Conservation (phyloP, 805 yeast species). For the Danielia oregonensis region DNA sequence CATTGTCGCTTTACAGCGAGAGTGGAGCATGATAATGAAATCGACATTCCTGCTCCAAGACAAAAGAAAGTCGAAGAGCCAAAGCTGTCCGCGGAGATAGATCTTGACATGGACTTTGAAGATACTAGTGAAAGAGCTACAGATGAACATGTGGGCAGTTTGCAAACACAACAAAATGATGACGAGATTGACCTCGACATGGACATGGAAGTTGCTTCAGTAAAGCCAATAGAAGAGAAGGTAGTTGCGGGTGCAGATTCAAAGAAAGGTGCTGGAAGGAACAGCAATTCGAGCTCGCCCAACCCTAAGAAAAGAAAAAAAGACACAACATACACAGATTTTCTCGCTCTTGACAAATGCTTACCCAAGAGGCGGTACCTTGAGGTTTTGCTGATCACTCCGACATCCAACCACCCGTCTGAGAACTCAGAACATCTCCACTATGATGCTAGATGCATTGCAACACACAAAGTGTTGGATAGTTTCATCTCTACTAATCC, state of each 20-base stretch:
- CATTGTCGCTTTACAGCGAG: conserved; percentile 70
- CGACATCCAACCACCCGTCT: conserved; percentile 12
- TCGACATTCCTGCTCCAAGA: conserved; percentile 13
- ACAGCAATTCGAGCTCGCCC: not conserved
- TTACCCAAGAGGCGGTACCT: conserved; percentile 59
- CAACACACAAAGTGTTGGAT: conserved; percentile 35
- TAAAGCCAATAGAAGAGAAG: conserved; percentile 25
- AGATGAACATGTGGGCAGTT: too few relatives aligned
- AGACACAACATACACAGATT: conserved; percentile 34
- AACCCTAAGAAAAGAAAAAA: conserved; percentile 1
- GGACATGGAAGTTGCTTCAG: not conserved
- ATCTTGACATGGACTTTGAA: conserved; percentile 7
- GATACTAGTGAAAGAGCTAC: not conserved
- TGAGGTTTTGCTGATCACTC: conserved; percentile 44
- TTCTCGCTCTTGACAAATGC: conserved; percentile 84
- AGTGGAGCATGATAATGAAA: conserved; percentile 34
- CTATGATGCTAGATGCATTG: conserved; percentile 31
- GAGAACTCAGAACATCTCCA: conserved; percentile 13
- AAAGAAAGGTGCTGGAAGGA: not conserved
- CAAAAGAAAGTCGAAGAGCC: conserved; percentile 1
- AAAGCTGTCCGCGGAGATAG: not conserved
- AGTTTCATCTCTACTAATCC: conserved; percentile 13
- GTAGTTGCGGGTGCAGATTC: conserved; percentile 24
- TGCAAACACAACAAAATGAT: too few relatives aligned
- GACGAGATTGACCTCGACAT: conserved; percentile 1